phyloP scores from a whole-genome alignment of 176 grass and related monocot genomes.

The Avena atlantica region DNA sequence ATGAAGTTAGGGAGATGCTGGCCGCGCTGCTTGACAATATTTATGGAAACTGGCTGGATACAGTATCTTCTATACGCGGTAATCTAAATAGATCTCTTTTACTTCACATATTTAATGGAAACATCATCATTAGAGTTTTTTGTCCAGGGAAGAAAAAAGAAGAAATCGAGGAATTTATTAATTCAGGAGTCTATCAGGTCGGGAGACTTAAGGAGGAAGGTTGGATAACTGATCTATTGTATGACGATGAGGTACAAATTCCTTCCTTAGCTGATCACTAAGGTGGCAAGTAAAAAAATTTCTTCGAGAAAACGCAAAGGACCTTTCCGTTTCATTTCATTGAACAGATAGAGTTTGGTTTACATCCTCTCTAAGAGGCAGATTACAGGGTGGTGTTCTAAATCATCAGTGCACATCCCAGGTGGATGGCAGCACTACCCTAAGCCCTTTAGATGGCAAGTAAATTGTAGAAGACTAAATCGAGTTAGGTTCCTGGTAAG shows the following conservation, averaged over 20 bases:
- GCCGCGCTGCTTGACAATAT: constrained; percentile 77
- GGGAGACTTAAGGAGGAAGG: constrained; percentile 94
- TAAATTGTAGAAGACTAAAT: constrained; percentile 17
- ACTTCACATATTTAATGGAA: constrained; percentile 35
- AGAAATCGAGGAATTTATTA: constrained; percentile 81
- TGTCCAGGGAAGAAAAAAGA: constrained; percentile 88
- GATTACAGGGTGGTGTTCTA: too few relatives aligned
- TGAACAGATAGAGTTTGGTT: too few relatives aligned
- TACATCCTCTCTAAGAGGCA: too few relatives aligned
- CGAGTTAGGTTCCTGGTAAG: neutral
- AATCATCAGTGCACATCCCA: too few relatives aligned
- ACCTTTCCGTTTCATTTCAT: too few relatives aligned
- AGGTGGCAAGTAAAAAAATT: neutral
- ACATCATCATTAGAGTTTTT: constrained; percentile 37
- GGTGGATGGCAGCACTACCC: too few relatives aligned
- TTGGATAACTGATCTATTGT: constrained; percentile 94
- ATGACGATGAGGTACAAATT: constrained; percentile 92
- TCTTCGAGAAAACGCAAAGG: too few relatives aligned
- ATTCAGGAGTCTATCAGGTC: constrained; percentile 98
- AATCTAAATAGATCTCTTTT: constrained; percentile 46
- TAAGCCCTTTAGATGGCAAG: neutral
- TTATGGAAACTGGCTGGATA: constrained; percentile 96
- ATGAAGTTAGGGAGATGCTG: constrained; percentile 94
- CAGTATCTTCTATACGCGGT: constrained; percentile 83
- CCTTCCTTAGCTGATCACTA: constrained; percentile 37